These are phyloP conservation scores for Salvia miltiorrhiza DNA, from an alignment of 257 asterid genomes.

Conservation along the genomic window DNA sequence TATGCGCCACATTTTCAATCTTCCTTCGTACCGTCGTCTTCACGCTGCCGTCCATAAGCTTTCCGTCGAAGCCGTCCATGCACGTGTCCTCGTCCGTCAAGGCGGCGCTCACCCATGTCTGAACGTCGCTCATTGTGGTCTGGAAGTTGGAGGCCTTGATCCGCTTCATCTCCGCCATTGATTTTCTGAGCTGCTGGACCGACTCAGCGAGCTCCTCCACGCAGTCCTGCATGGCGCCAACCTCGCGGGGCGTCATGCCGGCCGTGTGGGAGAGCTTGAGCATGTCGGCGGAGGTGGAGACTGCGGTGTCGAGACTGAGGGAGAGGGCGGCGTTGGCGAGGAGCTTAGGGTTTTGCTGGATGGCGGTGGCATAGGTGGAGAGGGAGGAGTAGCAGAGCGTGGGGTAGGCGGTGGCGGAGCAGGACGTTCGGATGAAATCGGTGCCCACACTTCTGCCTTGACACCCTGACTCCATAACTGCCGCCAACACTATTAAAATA, in stretches of 20 bases:
- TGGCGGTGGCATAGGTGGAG: conserved; percentile 38
- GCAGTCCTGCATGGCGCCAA: conserved; percentile 64
- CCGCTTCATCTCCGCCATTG: conserved; percentile 47
- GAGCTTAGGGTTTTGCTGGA: conserved; percentile 46
- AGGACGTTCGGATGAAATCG: conserved; percentile 51
- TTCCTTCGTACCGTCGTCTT: conserved; percentile 37
- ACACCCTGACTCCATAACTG: conserved; percentile 10
- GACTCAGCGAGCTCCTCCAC: conserved; percentile 57
- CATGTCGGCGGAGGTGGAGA: conserved; percentile 41
- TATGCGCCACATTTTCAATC: conserved; percentile 48
- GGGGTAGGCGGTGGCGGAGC: conserved; percentile 69
- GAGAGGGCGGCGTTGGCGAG: conserved; percentile 61
- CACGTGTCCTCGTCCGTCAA: conserved; percentile 75
- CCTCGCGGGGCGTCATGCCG: conserved; percentile 49
- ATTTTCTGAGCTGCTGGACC: conserved; percentile 35
- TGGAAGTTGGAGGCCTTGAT: conserved; percentile 36
- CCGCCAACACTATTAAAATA: conserved; percentile 15
- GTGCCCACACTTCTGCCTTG: conserved; percentile 32
- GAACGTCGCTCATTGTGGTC: conserved; percentile 39
- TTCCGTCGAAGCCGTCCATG: conserved; percentile 61
- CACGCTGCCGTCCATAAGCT: conserved; percentile 31
- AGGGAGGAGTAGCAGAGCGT: conserved; percentile 62
- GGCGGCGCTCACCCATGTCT: conserved; percentile 90
- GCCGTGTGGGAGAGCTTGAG: conserved; percentile 30
- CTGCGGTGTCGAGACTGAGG: conserved; percentile 39